phyloP scores from a whole-genome alignment of 1,284 basidiomycete genomes.

The Cryptococcus deneoformans region DNA sequence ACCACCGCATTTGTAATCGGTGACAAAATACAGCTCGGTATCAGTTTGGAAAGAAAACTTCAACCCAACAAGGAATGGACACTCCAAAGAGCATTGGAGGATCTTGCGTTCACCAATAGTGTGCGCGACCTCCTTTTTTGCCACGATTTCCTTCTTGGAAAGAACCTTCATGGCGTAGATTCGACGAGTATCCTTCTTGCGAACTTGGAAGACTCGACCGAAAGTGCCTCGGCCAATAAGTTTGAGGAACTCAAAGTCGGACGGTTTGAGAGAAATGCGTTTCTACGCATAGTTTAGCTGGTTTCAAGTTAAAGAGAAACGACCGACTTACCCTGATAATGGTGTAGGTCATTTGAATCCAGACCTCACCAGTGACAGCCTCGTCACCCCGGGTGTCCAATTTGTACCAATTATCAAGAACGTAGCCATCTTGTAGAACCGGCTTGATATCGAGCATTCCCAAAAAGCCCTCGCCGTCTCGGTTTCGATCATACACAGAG shows the following conservation, averaged over 20 bases:
- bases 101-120: constrained; percentile 99
- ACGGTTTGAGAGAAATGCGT: constrained; percentile 75
- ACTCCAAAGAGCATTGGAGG: constrained; percentile 88
- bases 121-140: constrained; percentile 99
- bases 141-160: constrained; percentile 97
- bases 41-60: constrained; percentile 99
- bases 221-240: constrained; percentile 98
- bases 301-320: constrained; percentile 3
- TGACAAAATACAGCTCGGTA: constrained; percentile 92
- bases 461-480: constrained; percentile 80
- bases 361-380: constrained; percentile 84
- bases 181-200: constrained; percentile 94
- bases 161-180: constrained; percentile 99
- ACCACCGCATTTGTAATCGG: constrained; percentile 98
- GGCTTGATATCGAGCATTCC: constrained; percentile 92
- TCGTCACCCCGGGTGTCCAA: constrained; percentile 75
- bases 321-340: constrained; percentile 68
- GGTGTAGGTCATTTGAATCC: constrained; percentile 92
- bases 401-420: constrained; percentile 96
- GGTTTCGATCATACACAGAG: constrained; percentile 88
- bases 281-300: constrained; percentile 53
- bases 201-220: constrained; percentile 98
- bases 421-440: constrained; percentile 81
- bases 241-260: constrained; percentile 98
- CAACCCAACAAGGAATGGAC: constrained; percentile 95